These are phyloP conservation scores for Alternaria sp. DNA, from an alignment of 2,329 filamentous ascomycete species.

Conservation along the genomic window DNA sequence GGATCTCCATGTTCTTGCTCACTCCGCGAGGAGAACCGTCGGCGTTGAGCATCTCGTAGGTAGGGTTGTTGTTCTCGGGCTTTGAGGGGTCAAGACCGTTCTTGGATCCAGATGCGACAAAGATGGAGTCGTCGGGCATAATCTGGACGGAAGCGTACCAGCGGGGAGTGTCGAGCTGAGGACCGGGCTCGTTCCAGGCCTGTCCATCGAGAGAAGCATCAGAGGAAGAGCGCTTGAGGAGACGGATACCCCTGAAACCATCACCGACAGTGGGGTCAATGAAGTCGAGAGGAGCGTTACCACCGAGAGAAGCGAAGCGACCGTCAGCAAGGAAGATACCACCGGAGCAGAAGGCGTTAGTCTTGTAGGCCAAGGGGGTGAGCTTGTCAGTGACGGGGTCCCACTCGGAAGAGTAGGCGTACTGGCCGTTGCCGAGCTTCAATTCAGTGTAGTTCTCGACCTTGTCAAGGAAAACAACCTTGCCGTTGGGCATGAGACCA, in stretches of 20 bases:
- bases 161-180: conserved; percentile 60
- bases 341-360: conserved; percentile 68
- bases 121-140: conserved; percentile 63
- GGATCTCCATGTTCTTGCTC: conserved; percentile 60
- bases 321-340: conserved; percentile 66
- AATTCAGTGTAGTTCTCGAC: conserved; percentile 68
- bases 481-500: conserved; percentile 64
- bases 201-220: conserved; percentile 57
- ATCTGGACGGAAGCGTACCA: conserved; percentile 69
- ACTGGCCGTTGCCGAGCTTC: conserved; percentile 60
- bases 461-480: conserved; percentile 68
- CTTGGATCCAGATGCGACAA: conserved; percentile 66
- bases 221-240: conserved; percentile 56
- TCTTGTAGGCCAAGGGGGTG: conserved; percentile 59
- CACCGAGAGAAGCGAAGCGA: conserved; percentile 61
- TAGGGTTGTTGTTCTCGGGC: conserved; percentile 67
- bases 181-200: conserved; percentile 63
- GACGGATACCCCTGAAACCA: conserved; percentile 65
- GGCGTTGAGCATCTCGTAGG: conserved; percentile 64
- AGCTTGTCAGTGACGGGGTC: conserved; percentile 59
- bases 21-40: conserved; percentile 56
- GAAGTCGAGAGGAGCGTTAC: conserved; percentile 62
- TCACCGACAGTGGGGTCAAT: conserved; percentile 65
- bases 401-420: conserved; percentile 67
- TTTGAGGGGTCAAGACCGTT: conserved; percentile 64